These are phyloP conservation scores for Nakaseomyces uthaithaninus DNA, from an alignment of 1,139 yeast genomes.

Conservation along the genomic window DNA sequence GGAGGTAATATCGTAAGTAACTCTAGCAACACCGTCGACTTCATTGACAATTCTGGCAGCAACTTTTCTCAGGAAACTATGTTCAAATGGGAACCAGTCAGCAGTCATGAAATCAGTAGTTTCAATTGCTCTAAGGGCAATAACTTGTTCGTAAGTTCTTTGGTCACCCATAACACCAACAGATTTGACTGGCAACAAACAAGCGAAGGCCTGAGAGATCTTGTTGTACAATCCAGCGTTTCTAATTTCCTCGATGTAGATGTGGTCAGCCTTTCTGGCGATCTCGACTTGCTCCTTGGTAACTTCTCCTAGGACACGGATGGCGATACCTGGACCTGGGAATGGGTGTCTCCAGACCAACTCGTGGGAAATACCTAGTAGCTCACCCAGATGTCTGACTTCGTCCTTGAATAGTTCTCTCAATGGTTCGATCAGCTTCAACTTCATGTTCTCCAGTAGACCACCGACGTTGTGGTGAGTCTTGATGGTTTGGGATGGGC, in stretches of 20 bases:
- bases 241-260: slow-evolving; percentile 91
- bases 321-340: slow-evolving; percentile 99
- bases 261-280: slow-evolving; percentile 94
- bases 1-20: slow-evolving; percentile 95
- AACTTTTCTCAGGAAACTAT: slow-evolving; percentile 82
- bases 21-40: slow-evolving; percentile 98
- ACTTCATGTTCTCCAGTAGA: slow-evolving; percentile 91
- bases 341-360: slow-evolving; percentile 99
- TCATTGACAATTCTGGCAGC: slow-evolving; percentile 97
- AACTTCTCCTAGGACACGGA: slow-evolving; percentile 95
- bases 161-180: slow-evolving; percentile 99
- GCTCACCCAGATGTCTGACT: slow-evolving; percentile 91
- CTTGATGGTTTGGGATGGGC: slow-evolving; percentile 98
- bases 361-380: slow-evolving; percentile 92
- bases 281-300: slow-evolving; percentile 86
- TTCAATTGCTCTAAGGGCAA: slow-evolving; percentile 96
- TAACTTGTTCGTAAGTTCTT: slow-evolving; percentile 97
- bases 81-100: slow-evolving; percentile 95
- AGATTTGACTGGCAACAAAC: slow-evolving; percentile 90
- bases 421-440: slow-evolving; percentile 95
- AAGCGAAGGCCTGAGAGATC: slow-evolving; percentile 97
- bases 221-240: slow-evolving; percentile 87
- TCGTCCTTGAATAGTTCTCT: slow-evolving; percentile 98
- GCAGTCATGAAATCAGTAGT: slow-evolving; percentile 99
- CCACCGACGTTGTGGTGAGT: slow-evolving; percentile 99